phyloP scores from a whole-genome alignment of 345 rosid species.

The Raphanus raphanistrum region DNA sequence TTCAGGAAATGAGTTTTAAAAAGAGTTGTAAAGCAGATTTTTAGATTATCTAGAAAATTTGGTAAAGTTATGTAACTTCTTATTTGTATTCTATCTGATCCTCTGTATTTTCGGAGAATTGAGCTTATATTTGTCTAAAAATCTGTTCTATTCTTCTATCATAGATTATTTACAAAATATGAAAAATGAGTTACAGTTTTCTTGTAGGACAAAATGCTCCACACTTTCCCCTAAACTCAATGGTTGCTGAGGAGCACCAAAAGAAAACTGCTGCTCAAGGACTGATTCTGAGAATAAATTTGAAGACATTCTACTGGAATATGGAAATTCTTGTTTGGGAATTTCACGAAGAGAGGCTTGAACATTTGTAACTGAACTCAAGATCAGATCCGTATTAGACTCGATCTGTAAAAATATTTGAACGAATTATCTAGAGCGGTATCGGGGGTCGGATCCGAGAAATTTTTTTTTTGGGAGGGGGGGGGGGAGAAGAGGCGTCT shows the following conservation, averaged over 20 bases:
- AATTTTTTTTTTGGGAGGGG: no score
- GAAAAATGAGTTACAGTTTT: background rate
- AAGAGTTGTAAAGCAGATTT: background rate
- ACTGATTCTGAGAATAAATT: slow-evolving; percentile 77
- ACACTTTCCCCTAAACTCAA: slow-evolving; percentile 67
- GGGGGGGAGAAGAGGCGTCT: no score
- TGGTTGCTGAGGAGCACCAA: slow-evolving; percentile 85
- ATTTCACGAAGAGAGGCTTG: slow-evolving; percentile 48
- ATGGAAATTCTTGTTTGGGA: slow-evolving; percentile 72
- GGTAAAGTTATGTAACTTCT: background rate
- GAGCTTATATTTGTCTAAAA: background rate
- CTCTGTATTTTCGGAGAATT: background rate
- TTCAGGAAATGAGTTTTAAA: background rate
- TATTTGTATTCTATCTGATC: background rate
- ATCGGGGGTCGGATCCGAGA: no score
- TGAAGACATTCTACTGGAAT: slow-evolving; percentile 83
- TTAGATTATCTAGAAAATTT: background rate
- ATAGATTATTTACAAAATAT: no score
- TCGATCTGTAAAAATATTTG: no score
- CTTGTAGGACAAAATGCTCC: slow-evolving; percentile 53
- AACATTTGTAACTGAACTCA: no score
- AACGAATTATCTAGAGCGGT: no score
- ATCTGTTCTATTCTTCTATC: background rate
- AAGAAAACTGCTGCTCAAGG: slow-evolving; percentile 78
- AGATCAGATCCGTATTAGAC: no score